Evolutionary conservation across 108 stramenopile genomes (phyloP), one percentile per base, ranked within the genome.

Genomic region (Cylindrotheca fusiformis): DNA sequence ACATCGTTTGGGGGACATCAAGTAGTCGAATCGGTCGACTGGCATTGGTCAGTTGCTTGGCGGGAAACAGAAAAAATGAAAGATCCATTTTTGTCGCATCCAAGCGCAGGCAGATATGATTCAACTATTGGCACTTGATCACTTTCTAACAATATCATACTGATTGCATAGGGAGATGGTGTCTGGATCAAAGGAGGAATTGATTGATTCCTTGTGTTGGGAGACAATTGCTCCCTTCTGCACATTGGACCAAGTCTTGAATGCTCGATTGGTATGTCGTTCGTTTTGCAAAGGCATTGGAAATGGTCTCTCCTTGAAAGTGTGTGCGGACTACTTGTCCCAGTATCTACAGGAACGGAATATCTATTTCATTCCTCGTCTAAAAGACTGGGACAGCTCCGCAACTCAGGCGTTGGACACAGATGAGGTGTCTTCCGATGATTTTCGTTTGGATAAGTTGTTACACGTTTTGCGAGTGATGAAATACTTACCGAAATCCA

Each of bases 1-100:
- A 92, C 57, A 92, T 28, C 60, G 88, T n/a, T n/a, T n/a, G n/a
- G n/a, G 91, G 2, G 87, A 75, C 74, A 92, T 92, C 87, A 87
- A 88, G 48, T 88, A 88, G 54, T 92, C 91, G 14, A 64, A 22
- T n/a, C n/a, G n/a, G n/a, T n/a, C 50, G 50, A 46, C 3, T 80
- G 52, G 25, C 69, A 67, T 18, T 72, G 73, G 25, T 23, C 21
- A 27, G 31, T 29, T 4, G 54, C 54, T 27, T 55, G 28, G 21
- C 54, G 8, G 91, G 91, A 69, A 93, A 93, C 69, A 93, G 89
- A 18, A 93, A 54, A 14, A 88, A 68, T 6, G 91, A 87, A 12
- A 87, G 76, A 50, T 87, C 87, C 58, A 86, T 84, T 48, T 75
- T 75, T 21, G 91, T 87, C 67, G 68, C 78, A 32, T 75, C 79